Evolutionary conservation across 139 green algal genomes (phyloP), one percentile per base, ranked within the genome.

Genomic region (Picochlorum costavermella): DNA sequence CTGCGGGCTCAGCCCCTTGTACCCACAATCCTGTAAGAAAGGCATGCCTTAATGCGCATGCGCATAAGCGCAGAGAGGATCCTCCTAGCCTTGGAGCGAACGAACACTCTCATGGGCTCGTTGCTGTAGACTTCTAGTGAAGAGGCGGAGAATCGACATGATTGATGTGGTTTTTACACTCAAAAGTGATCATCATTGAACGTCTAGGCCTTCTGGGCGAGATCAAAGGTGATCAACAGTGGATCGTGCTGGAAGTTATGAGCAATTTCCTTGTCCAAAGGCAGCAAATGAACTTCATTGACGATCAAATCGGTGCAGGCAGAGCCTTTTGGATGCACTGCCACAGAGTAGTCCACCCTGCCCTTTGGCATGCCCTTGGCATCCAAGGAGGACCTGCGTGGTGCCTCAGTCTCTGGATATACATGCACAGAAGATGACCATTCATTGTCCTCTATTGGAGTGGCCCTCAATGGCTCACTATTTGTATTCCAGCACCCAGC

Each of bases 401-500:
- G 46, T 6, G 20, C 25, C 8, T 64, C 58, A 23, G 14, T 16
- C 20, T 28, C 25, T 17, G 20, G 20, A 11, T 29, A 56, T 16
- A 50, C 23, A 50, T 64, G 58, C 14, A 64, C 58, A 17, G 58
- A 57, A 51, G 23, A 8, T 56, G 58, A 17, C 58, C 58, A 64
- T 33, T 50, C 58, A 14, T 9, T 25, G 14, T 50, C 25, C 5
- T 29, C 20, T 17, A 51, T 33, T 25, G 57, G 12, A 13, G 6
- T 31, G 3, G 20, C 25, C 20, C 43, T 29, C 58, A 64, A 51
- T 44, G 58, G 58, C 29, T 31, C 23, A 31, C n/a, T 57, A 59
- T 64, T 31, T 5, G 25, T 51, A 31, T 64, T 64, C 40, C 40
- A 64, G 58, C 58, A 57, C 9, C 58, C 58, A 23, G 58, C 58